phyloP scores from a whole-genome alignment of 208 protist genomes.

The Giardia muris region DNA sequence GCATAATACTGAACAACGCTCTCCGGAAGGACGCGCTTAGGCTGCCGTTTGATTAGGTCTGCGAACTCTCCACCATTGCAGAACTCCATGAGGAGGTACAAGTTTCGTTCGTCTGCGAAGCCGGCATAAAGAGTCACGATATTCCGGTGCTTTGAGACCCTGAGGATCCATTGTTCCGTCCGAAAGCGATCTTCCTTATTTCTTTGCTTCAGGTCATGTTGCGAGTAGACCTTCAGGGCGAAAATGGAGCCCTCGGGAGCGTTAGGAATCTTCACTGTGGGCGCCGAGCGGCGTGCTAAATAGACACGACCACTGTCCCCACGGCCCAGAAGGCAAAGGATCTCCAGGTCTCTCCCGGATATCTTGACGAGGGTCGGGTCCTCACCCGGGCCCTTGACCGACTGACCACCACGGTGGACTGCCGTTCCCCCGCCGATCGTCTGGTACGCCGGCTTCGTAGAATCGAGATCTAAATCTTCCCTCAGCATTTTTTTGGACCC shows the following conservation, averaged over 20 bases:
- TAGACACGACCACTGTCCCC: constrained; percentile 20
- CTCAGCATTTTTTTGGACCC: too few relatives aligned
- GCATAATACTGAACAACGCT: constrained; percentile 42
- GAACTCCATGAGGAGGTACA: constrained; percentile 60
- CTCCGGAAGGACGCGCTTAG: constrained; percentile 30
- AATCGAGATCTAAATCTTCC: too few relatives aligned
- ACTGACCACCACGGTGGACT: too few relatives aligned
- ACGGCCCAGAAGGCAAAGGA: neutral
- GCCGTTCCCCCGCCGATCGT: too few relatives aligned
- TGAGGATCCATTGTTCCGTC: constrained; percentile 22
- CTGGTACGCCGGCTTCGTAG: too few relatives aligned
- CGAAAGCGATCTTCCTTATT: constrained; percentile 21
- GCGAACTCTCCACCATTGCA: constrained; percentile 35
- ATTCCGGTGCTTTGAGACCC: constrained; percentile 55
- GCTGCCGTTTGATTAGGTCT: neutral
- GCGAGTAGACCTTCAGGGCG: constrained; percentile 7
- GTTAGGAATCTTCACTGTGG: neutral
- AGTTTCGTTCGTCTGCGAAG: constrained; percentile 62
- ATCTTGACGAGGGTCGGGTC: too few relatives aligned
- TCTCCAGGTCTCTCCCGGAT: neutral
- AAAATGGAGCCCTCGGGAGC: neutral
- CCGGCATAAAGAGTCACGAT: constrained; percentile 60
- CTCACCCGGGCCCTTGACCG: too few relatives aligned
- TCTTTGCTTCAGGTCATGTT: constrained; percentile 4
- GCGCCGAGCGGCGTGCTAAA: neutral